Percentiles rank a stretch among this genome's conserved stretches.
These are phyloP conservation scores for Magnaporthiopsis incrustans DNA, from an alignment of 2,329 filamentous ascomycete species.

Conservation along the genomic window DNA sequence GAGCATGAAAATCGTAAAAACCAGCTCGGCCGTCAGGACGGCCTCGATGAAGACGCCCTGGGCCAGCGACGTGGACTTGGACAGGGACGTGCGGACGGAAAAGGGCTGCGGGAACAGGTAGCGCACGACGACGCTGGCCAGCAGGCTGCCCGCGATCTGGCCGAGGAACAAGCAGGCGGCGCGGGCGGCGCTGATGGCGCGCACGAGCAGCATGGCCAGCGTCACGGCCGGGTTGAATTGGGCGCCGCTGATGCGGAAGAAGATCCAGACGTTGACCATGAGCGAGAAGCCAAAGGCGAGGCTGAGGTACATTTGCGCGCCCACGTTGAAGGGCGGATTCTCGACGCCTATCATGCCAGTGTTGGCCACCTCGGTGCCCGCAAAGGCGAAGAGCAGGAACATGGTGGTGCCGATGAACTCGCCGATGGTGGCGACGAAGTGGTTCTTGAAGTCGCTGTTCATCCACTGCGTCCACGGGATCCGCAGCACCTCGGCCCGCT, in stretches of 20 bases:
- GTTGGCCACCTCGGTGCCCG: conserved; percentile 19
- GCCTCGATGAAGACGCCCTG: conserved; percentile 49
- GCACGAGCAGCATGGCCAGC: conserved; percentile 5
- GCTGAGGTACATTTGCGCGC: conserved; percentile 39
- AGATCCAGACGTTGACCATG: conserved; percentile 48
- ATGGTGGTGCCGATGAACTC: conserved; percentile 45
- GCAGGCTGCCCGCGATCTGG: conserved; percentile 5
- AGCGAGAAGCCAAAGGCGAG: conserved; percentile 41
- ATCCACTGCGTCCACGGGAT: conserved; percentile 8
- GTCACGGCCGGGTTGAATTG: conserved; percentile 44
- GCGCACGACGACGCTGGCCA: conserved; percentile 2
- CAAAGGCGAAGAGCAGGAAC: conserved; percentile 34
- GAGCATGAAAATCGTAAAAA: conserved; percentile 50
- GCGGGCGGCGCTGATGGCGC: conserved; percentile 2
- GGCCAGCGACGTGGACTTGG: conserved; percentile 27
- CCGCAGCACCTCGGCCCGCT: conserved; percentile 6
- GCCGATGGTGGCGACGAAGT: conserved; percentile 33
- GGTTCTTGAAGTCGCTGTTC: conserved; percentile 18
- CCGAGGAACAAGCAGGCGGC: conserved; percentile 3
- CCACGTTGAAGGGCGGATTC: conserved; percentile 15
- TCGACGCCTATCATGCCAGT: conserved; percentile 7
- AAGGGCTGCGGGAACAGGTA: conserved; percentile 4
- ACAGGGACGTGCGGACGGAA: conserved; percentile 1
- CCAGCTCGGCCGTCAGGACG: conserved; percentile 44
- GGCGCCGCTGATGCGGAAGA: conserved; percentile 45